Conservation (phyloP, 2,329 filamentous ascomycete species). For the Penicillium sp. region DNA sequence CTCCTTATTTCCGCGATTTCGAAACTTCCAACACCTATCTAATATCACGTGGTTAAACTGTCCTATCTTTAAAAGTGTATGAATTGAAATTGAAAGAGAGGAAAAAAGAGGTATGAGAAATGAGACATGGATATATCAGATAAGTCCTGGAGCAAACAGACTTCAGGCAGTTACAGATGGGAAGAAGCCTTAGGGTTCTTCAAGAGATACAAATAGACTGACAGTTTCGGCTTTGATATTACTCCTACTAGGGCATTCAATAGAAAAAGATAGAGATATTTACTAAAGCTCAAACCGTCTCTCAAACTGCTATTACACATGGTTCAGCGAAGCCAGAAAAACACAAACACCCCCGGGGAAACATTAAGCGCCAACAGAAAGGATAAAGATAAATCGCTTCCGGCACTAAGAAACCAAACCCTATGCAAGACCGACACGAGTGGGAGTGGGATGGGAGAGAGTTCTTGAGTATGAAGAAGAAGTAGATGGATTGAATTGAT, state of each 20-base stretch:
- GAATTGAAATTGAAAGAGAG: too few species aligned
- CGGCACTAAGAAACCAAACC: slow-evolving; percentile 10
- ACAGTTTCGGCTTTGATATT: too few species aligned
- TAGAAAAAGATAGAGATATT: background rate
- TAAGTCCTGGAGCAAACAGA: too few species aligned
- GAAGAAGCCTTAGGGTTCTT: too few species aligned
- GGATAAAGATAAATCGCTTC: slow-evolving; percentile 16
- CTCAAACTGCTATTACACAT: slow-evolving; percentile 10
- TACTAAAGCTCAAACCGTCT: background rate
- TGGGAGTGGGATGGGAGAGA: slow-evolving; percentile 1
- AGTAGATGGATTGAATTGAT: slow-evolving; percentile 8
- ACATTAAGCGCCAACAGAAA: slow-evolving; percentile 9
- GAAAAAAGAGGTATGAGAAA: too few species aligned
- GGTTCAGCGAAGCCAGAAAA: background rate
- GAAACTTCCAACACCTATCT: too few species aligned
- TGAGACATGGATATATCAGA: too few species aligned
- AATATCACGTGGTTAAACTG: too few species aligned
- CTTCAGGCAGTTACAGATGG: too few species aligned
- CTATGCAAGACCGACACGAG: slow-evolving; percentile 20
- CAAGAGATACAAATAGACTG: too few species aligned
- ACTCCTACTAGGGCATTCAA: background rate
- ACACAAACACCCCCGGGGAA: slow-evolving; percentile 7
- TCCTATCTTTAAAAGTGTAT: too few species aligned
- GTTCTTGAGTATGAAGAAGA: slow-evolving; percentile 1
- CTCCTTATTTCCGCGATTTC: too few species aligned